Evolutionary conservation across 129 eudicot genomes (phyloP), one percentile per base, ranked within the genome.

Genomic region (Flaveria robusta): DNA sequence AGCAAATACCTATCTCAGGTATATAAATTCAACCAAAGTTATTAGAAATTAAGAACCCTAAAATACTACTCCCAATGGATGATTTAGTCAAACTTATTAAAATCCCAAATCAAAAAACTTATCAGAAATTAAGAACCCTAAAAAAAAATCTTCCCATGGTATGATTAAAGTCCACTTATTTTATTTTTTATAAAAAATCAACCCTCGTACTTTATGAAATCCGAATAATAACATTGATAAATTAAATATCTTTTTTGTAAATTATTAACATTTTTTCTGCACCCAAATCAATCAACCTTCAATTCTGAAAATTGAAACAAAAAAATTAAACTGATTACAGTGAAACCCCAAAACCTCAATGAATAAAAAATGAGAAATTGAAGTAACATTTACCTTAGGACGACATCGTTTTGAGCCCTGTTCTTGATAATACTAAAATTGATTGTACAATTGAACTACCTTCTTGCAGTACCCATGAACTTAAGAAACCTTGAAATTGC

Each of bases 301-400:
- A 60, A 27, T 60, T 60, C 67, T 14, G 9, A 13, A 60, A 5
- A 60, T 27, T 60, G 20, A 23, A 58, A 58, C 54, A 14, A 23
- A 58, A 56, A 11, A 26, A 60, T 14, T 13, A 24, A 60, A 14
- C 3, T 52, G 72, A 64, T 70, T 42, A 74, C 23, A n/a, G 3
- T 18, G 2, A 52, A 70, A 26, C 55, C 76, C 79, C 26, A 80
- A 64, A 66, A 14, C 63, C 56, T 27, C 56, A 54, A 66, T 45
- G 72, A 86, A 87, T 77, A 77, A 58, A 37, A 68, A 9, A 52
- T 14, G 14, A 43, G 68, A 75, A 81, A 27, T 55, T 77, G 47
- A 68, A 12, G 27, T 74, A 74, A 83, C 22, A 62, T 75, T 88
- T 88, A 88, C 96, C 96, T 90, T 79, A 93, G 83, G 88, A 86